Evolutionary conservation across 1,284 basidiomycete species (phyloP).

Genomic region (Malassezia sympodialis): DNA sequence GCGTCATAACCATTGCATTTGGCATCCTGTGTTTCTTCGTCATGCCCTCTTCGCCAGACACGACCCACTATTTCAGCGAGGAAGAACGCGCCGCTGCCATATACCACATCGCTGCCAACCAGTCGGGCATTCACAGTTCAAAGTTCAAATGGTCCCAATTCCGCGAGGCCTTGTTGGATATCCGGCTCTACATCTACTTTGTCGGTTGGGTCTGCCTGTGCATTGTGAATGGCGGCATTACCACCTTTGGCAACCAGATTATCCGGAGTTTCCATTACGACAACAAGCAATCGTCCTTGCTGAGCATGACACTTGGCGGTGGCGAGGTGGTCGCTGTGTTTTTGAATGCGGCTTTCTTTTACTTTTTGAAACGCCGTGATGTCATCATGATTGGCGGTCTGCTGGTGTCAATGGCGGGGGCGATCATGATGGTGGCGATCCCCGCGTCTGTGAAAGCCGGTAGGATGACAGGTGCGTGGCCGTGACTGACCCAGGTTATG

Average conservation of each 20-base stretch:
- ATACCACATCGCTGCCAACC: slow-evolving; percentile 55
- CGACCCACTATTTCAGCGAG: slow-evolving; percentile 47
- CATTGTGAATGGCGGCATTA: slow-evolving; percentile 29
- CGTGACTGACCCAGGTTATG: slow-evolving; percentile 4
- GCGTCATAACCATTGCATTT: slow-evolving; percentile 27
- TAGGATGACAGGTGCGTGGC: slow-evolving; percentile 1
- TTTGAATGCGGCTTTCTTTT: slow-evolving; percentile 24
- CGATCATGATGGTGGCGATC: slow-evolving; percentile 8
- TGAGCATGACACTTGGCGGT: slow-evolving; percentile 37
- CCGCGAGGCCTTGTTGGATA: slow-evolving; percentile 53
- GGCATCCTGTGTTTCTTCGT: slow-evolving; percentile 25
- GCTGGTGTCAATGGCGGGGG: slow-evolving; percentile 26
- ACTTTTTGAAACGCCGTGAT: slow-evolving; percentile 22
- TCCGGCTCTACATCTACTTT: slow-evolving; percentile 46
- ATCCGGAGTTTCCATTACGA: slow-evolving; percentile 39
- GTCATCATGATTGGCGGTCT: slow-evolving; percentile 32
- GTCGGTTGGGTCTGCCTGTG: slow-evolving; percentile 21
- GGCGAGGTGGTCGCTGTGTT: slow-evolving; percentile 30
- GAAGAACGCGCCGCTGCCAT: slow-evolving; percentile 55
- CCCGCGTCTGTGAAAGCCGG: not conserved
- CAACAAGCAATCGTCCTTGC: slow-evolving; percentile 30
- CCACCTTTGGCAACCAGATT: slow-evolving; percentile 39
- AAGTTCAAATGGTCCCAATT: slow-evolving; percentile 54
- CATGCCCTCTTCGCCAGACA: slow-evolving; percentile 32
- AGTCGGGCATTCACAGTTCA: slow-evolving; percentile 55